Percentiles rank a stretch among this genome's conserved stretches.
Conservation (phyloP, 495 filamentous ascomycete species). For the Pyrenula aspistea region DNA sequence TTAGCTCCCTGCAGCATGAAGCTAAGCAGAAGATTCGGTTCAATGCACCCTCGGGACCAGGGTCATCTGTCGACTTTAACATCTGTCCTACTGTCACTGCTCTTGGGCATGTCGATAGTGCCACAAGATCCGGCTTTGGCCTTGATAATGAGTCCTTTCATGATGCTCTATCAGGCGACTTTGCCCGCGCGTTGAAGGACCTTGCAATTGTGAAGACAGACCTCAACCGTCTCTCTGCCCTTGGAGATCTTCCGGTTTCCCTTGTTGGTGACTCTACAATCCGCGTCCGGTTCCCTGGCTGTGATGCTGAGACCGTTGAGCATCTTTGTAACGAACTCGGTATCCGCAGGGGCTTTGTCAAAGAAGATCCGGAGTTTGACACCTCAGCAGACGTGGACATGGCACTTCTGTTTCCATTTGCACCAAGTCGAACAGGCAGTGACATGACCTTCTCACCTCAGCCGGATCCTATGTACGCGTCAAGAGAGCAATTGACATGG, state of each 20-base stretch:
- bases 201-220: slow-evolving; percentile 70
- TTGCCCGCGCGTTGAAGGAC: slow-evolving; percentile 76
- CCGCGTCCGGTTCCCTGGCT: slow-evolving; percentile 80
- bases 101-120: slow-evolving; percentile 42
- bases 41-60: slow-evolving; percentile 45
- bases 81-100: slow-evolving; percentile 80
- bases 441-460: slow-evolving; percentile 9
- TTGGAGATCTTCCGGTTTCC: slow-evolving; percentile 75
- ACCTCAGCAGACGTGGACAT: slow-evolving; percentile 48
- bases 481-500: slow-evolving; percentile 36
- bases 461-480: slow-evolving; percentile 12
- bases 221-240: slow-evolving; percentile 55
- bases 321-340: slow-evolving; percentile 77
- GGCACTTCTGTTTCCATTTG: slow-evolving; percentile 77
- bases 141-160: slow-evolving; percentile 44
- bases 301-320: slow-evolving; percentile 75
- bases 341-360: slow-evolving; percentile 60
- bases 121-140: slow-evolving; percentile 16
- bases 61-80: slow-evolving; percentile 74
- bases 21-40: slow-evolving; percentile 46
- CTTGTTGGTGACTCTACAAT: slow-evolving; percentile 53
- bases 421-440: slow-evolving; percentile 39
- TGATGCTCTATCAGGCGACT: slow-evolving; percentile 76
- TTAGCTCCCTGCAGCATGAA: slow-evolving; percentile 58
- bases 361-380: slow-evolving; percentile 68